A percentile compares a stretch with the other conserved stretches of the same genome.
These are phyloP conservation scores for Chlamydomonas asymmetrica DNA, from an alignment of 139 green algal genomes.

Conservation along the genomic window DNA sequence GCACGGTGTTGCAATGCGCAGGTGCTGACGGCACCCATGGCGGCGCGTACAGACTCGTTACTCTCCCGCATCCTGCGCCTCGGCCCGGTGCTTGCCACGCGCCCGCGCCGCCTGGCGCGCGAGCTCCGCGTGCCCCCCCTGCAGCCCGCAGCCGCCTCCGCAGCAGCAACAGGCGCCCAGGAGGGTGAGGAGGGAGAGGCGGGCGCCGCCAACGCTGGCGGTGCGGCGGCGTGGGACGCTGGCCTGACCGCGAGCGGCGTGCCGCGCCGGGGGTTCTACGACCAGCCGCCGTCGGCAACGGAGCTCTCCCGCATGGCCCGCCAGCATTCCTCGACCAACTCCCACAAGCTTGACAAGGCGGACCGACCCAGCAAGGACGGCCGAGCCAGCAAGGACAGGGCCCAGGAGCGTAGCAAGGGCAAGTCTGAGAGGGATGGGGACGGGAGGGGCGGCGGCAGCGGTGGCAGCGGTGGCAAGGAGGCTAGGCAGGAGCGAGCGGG, in stretches of 20 bases:
- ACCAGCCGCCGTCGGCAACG: background rate
- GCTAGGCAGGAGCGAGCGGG: background rate
- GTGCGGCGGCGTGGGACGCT: background rate
- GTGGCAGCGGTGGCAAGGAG: background rate
- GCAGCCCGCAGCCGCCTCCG: background rate
- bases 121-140: constrained; percentile 8
- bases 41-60: constrained; percentile 23
- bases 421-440: background rate
- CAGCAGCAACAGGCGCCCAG: too few species aligned
- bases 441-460: background rate
- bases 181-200: background rate
- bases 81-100: constrained; percentile 18
- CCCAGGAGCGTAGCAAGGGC: background rate
- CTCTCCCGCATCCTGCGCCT: constrained; percentile 37
- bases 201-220: background rate
- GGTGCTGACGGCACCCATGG: constrained; percentile 39
- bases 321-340: too few species aligned
- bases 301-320: background rate
- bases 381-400: background rate
- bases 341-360: background rate
- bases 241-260: background rate
- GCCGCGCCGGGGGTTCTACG: background rate
- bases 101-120: background rate
- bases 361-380: background rate
- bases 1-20: too few species aligned